Percentiles rank a stretch among this genome's conserved stretches.
Evolutionary conservation across 306 rosid species (phyloP).

Genomic region (Casuarina equisetifolia): DNA sequence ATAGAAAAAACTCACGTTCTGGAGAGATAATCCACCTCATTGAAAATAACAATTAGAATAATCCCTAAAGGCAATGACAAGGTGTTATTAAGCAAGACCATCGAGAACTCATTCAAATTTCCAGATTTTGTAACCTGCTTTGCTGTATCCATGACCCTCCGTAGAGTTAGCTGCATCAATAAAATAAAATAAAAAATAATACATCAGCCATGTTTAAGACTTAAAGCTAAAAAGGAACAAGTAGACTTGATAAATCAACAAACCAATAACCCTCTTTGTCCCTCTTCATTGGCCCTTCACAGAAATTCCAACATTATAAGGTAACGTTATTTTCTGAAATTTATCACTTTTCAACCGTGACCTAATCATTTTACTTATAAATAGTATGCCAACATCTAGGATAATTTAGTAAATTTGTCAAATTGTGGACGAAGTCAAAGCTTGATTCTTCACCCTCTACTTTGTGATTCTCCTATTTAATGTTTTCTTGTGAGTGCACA

Average conservation of each 20-base stretch:
- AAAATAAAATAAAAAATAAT: slow-evolving; percentile 30
- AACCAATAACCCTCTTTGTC: background rate
- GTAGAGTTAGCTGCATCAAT: slow-evolving; percentile 74
- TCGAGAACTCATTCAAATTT: slow-evolving; percentile 87
- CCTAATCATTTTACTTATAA: background rate
- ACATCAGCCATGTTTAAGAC: slow-evolving; percentile 29
- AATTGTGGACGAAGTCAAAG: no score
- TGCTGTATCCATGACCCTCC: slow-evolving; percentile 94
- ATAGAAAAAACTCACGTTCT: slow-evolving; percentile 63
- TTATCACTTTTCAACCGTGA: background rate
- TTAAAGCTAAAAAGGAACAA: slow-evolving; percentile 15
- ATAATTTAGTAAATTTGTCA: no score
- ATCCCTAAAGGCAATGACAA: slow-evolving; percentile 93
- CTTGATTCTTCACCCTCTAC: no score
- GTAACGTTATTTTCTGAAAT: background rate
- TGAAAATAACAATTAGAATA: slow-evolving; percentile 68
- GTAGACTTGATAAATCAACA: background rate
- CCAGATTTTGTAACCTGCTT: slow-evolving; percentile 87
- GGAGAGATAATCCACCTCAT: slow-evolving; percentile 86
- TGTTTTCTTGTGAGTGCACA: no score
- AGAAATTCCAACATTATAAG: background rate
- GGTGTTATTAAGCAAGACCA: slow-evolving; percentile 93
- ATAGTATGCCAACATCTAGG: background rate
- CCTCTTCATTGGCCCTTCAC: background rate
- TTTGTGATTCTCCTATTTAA: no score